These are phyloP conservation scores for Pyrenophora graminea DNA, from an alignment of 2,329 filamentous ascomycete species.

Conservation along the genomic window DNA sequence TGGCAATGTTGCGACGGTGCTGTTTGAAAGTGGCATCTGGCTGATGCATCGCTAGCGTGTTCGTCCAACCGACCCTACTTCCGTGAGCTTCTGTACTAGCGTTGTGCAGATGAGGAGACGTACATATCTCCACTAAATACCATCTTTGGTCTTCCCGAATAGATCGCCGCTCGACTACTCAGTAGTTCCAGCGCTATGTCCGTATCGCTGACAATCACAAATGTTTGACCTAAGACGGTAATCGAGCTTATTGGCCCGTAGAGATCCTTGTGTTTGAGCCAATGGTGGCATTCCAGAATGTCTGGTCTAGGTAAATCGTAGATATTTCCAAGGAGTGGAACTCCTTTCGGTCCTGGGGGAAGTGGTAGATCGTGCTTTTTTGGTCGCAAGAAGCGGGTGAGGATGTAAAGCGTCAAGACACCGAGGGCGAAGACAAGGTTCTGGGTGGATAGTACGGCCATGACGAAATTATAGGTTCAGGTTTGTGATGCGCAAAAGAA, in stretches of 20 bases:
- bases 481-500: too few relatives aligned
- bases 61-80: slow-evolving; percentile 33
- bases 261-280: slow-evolving; percentile 49
- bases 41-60: slow-evolving; percentile 14
- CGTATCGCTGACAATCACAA: slow-evolving; percentile 38
- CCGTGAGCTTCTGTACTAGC: not conserved
- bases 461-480: not conserved
- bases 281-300: slow-evolving; percentile 49
- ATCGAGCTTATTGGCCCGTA: slow-evolving; percentile 40
- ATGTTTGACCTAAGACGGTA: slow-evolving; percentile 34
- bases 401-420: not conserved
- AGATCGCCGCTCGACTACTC: slow-evolving; percentile 22
- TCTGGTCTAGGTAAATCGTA: slow-evolving; percentile 52
- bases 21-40: slow-evolving; percentile 18
- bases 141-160: slow-evolving; percentile 30
- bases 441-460: not conserved
- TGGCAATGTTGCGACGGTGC: slow-evolving; percentile 34
- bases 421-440: not conserved
- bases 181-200: slow-evolving; percentile 32
- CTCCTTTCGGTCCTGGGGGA: slow-evolving; percentile 56
- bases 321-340: slow-evolving; percentile 57
- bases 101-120: not conserved
- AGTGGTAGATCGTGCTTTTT: slow-evolving; percentile 28
- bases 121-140: slow-evolving; percentile 35
- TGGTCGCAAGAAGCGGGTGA: not conserved